These are phyloP conservation scores for Quercus aquifolioides DNA, from an alignment of 306 rosid species.

Conservation along the genomic window DNA sequence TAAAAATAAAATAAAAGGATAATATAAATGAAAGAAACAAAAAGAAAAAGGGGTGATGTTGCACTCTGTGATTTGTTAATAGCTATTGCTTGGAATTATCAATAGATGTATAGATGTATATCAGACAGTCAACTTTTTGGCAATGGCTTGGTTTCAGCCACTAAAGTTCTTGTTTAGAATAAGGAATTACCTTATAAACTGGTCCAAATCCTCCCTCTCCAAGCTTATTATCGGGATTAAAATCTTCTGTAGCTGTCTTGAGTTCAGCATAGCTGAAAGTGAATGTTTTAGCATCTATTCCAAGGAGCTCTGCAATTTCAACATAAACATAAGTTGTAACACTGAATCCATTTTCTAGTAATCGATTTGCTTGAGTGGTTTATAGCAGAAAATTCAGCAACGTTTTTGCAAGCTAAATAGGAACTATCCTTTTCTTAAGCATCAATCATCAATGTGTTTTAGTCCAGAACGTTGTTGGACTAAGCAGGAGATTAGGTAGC, in stretches of 20 bases:
- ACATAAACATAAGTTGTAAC: slow-evolving; percentile 8
- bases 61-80: not conserved
- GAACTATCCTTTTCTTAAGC: not conserved
- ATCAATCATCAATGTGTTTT: not conserved
- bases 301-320: slow-evolving; percentile 52
- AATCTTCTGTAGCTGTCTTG: slow-evolving; percentile 61
- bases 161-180: not conserved
- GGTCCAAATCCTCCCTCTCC: slow-evolving; percentile 95
- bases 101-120: not conserved
- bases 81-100: not conserved
- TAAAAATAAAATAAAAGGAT: not conserved
- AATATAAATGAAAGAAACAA: not conserved
- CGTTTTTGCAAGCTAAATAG: not conserved
- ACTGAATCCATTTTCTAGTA: not conserved
- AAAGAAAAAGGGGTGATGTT: not conserved
- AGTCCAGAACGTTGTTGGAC: not conserved
- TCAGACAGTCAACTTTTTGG: not conserved
- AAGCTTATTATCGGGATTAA: slow-evolving; percentile 49
- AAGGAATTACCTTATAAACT: slow-evolving; percentile 55
- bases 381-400: not conserved
- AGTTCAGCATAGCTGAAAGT: slow-evolving; percentile 64
- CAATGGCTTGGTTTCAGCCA: not conserved
- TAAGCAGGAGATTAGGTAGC: not conserved
- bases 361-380: not conserved
- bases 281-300: slow-evolving; percentile 59